These are phyloP conservation scores for Castanea mollissima DNA, from an alignment of 306 rosid genomes.

Conservation along the genomic window DNA sequence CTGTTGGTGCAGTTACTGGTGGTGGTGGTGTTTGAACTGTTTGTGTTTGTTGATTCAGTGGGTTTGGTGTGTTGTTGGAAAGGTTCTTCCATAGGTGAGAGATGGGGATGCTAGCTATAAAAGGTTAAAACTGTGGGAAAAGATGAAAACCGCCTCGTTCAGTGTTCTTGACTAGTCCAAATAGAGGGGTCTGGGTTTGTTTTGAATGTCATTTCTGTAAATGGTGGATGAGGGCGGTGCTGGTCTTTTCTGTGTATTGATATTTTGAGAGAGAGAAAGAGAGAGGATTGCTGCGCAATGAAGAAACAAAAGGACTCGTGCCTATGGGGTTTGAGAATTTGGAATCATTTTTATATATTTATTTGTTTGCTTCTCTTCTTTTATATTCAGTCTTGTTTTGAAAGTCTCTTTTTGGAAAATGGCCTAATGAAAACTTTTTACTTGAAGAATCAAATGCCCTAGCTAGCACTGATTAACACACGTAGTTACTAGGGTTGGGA, in stretches of 20 bases:
- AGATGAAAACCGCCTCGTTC: conserved; percentile 68
- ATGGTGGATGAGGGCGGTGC: conserved; percentile 95
- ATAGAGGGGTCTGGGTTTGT: conserved; percentile 33
- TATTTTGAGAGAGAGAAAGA: conserved; percentile 15
- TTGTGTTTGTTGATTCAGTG: conserved; percentile 28
- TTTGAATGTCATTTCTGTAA: conserved; percentile 44
- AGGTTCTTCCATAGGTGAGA: conserved; percentile 39
- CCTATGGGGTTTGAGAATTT: conserved; percentile 52
- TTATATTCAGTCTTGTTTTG: not conserved
- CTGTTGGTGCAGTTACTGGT: not conserved
- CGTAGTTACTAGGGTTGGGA: too few relatives aligned
- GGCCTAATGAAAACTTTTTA: too few relatives aligned
- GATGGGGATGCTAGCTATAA: conserved; percentile 12
- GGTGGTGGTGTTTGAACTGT: conserved; percentile 24
- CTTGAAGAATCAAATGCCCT: too few relatives aligned
- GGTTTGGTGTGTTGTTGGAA: conserved; percentile 15
- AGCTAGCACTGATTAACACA: too few relatives aligned
- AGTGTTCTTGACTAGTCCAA: conserved; percentile 55
- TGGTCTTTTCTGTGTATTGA: conserved; percentile 1
- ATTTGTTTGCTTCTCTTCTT: too few relatives aligned
- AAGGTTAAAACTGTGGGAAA: conserved; percentile 15
- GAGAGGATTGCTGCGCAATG: conserved; percentile 39
- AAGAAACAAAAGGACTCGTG: conserved; percentile 34
- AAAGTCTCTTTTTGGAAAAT: not conserved
- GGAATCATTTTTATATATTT: conserved; percentile 31